A percentile compares a stretch with the other conserved stretches of the same genome.
Evolutionary conservation across 1,284 basidiomycete species (phyloP).

Genomic region (Neolentinus lepideus): DNA sequence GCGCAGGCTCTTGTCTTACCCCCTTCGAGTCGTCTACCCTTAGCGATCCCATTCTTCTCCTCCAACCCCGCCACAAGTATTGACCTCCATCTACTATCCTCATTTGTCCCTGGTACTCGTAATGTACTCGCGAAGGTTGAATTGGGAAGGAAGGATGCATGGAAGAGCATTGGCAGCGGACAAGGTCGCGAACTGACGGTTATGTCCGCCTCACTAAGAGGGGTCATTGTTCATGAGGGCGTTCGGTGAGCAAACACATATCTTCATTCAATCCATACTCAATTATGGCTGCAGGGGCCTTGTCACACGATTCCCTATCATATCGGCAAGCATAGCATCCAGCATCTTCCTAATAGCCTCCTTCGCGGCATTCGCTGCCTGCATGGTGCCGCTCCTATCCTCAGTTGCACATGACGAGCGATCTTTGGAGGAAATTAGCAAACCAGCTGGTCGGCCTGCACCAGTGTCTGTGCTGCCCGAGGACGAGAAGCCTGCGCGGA

Average conservation of each 20-base stretch:
- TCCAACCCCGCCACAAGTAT: slow-evolving; percentile 35
- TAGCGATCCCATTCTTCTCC: slow-evolving; percentile 24
- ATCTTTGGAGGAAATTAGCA: slow-evolving; percentile 7
- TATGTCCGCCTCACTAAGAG: slow-evolving; percentile 48
- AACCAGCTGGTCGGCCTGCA: slow-evolving; percentile 4
- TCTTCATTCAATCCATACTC: slow-evolving; percentile 2
- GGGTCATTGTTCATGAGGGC: slow-evolving; percentile 54
- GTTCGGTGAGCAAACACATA: slow-evolving; percentile 41
- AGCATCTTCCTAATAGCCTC: slow-evolving; percentile 44
- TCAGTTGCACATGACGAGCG: not conserved
- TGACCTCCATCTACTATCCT: slow-evolving; percentile 44
- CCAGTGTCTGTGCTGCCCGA: slow-evolving; percentile 8
- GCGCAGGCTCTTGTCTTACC: slow-evolving; percentile 51
- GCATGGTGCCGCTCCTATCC: slow-evolving; percentile 38
- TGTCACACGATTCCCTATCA: slow-evolving; percentile 62
- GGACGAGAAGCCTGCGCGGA: slow-evolving; percentile 17
- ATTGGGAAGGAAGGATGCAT: slow-evolving; percentile 61
- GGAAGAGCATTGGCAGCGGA: slow-evolving; percentile 59
- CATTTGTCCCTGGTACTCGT: slow-evolving; percentile 42
- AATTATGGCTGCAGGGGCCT: slow-evolving; percentile 41
- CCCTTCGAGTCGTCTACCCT: slow-evolving; percentile 19
- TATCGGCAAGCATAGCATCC: slow-evolving; percentile 37
- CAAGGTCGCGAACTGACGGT: slow-evolving; percentile 67
- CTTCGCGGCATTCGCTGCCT: slow-evolving; percentile 42
- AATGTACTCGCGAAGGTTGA: slow-evolving; percentile 48